phyloP scores from a whole-genome alignment of 164 flowering plant species.

The Aristolochia fimbriata region DNA sequence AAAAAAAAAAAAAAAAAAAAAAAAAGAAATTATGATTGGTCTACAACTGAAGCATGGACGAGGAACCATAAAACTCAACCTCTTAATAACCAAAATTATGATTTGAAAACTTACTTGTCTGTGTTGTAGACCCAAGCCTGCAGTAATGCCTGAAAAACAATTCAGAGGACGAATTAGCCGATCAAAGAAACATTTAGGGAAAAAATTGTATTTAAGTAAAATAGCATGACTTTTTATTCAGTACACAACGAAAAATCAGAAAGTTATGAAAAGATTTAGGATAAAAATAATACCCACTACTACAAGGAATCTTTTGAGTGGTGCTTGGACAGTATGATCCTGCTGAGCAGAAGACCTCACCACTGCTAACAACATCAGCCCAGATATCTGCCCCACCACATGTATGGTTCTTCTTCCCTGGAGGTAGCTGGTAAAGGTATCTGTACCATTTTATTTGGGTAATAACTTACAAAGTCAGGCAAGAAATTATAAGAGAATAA shows the following conservation, averaged over 20 bases:
- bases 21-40: too few species aligned
- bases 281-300: slow-evolving; percentile 59
- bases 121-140: slow-evolving; percentile 72
- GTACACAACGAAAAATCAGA: slow-evolving; percentile 1
- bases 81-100: background rate
- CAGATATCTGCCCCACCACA: slow-evolving; percentile 94
- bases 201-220: background rate
- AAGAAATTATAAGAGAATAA: background rate
- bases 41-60: too few species aligned
- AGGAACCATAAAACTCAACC: too few species aligned
- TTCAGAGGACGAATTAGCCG: background rate
- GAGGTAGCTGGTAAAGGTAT: slow-evolving; percentile 77
- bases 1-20: too few species aligned
- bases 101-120: slow-evolving; percentile 40
- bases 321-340: slow-evolving; percentile 92
- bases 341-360: slow-evolving; percentile 77
- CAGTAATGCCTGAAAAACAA: slow-evolving; percentile 70
- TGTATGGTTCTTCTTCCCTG: slow-evolving; percentile 57
- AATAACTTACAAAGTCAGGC: slow-evolving; percentile 16
- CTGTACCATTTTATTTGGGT: slow-evolving; percentile 35
- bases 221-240: slow-evolving; percentile 4
- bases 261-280: slow-evolving; percentile 15
- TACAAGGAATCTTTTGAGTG: slow-evolving; percentile 49
- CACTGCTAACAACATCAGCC: slow-evolving; percentile 62
- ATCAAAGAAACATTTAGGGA: too few species aligned